phyloP scores from a whole-genome alignment of 1,284 basidiomycete genomes.

The Limonomyces culmigenus region DNA sequence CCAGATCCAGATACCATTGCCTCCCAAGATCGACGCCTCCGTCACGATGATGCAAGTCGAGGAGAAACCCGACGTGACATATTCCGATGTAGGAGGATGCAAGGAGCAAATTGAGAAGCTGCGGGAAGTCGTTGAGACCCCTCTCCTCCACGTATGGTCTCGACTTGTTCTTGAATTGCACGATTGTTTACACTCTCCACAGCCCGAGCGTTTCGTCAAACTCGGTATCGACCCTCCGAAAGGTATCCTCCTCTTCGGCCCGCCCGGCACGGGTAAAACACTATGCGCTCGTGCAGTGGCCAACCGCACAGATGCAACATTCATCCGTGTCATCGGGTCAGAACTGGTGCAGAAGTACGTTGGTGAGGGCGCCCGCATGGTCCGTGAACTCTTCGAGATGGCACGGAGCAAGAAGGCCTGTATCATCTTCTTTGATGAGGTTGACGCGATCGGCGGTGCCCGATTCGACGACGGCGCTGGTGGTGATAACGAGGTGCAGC shows the following conservation, averaged over 20 bases:
- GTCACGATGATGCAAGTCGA: slow-evolving; percentile 99
- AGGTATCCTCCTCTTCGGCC: slow-evolving; percentile 91
- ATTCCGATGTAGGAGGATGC: slow-evolving; percentile 96
- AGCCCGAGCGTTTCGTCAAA: slow-evolving; percentile 96
- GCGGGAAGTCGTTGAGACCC: slow-evolving; percentile 95
- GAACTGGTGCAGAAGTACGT: slow-evolving; percentile 99
- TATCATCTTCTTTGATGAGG: slow-evolving; percentile 99
- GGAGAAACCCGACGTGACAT: slow-evolving; percentile 97
- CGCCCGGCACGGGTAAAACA: slow-evolving; percentile 97
- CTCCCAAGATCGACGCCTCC: slow-evolving; percentile 97
- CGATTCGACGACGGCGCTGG: slow-evolving; percentile 98
- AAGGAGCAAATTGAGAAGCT: slow-evolving; percentile 99
- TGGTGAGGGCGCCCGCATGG: slow-evolving; percentile 97
- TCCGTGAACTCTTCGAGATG: slow-evolving; percentile 98
- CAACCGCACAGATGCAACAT: slow-evolving; percentile 97
- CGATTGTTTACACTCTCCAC: no score
- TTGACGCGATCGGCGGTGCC: slow-evolving; percentile 97
- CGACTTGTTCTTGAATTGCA: slow-evolving; percentile 8
- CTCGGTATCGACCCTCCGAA: slow-evolving; percentile 99
- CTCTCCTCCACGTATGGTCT: slow-evolving; percentile 69
- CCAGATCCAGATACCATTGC: slow-evolving; percentile 99
- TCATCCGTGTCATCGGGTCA: slow-evolving; percentile 97
- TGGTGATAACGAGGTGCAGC: slow-evolving; percentile 97
- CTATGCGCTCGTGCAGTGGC: slow-evolving; percentile 97
- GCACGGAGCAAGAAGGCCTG: slow-evolving; percentile 97